phyloP scores from a whole-genome alignment of 768 basidiomycete species.

The Podaxis carcinomalis region DNA sequence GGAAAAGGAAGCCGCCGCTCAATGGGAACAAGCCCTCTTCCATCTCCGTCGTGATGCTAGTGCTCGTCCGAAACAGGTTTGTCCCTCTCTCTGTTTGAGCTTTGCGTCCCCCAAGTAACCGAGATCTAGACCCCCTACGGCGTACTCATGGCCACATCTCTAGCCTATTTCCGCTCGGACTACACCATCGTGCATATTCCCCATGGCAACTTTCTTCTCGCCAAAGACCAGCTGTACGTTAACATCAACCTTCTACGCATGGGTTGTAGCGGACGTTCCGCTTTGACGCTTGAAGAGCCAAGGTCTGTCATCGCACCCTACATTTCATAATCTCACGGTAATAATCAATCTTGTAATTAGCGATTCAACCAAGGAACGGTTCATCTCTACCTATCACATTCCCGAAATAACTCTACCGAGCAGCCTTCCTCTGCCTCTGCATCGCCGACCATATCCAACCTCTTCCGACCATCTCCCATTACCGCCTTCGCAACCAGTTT shows the following conservation, averaged over 20 bases:
- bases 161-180: slow-evolving; percentile 85
- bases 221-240: slow-evolving; percentile 65
- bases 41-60: slow-evolving; percentile 57
- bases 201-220: slow-evolving; percentile 58
- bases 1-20: slow-evolving; percentile 26
- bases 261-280: slow-evolving; percentile 75
- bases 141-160: slow-evolving; percentile 73
- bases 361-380: slow-evolving; percentile 77
- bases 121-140: slow-evolving; percentile 54
- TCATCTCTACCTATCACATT: slow-evolving; percentile 55
- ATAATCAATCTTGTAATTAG: slow-evolving; percentile 28
- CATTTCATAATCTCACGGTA: not conserved
- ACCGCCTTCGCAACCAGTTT: slow-evolving; percentile 16
- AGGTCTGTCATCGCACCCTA: slow-evolving; percentile 36
- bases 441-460: not conserved
- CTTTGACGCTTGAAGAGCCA: slow-evolving; percentile 74
- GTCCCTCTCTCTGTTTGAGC: slow-evolving; percentile 6
- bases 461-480: slow-evolving; percentile 41
- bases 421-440: slow-evolving; percentile 5
- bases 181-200: slow-evolving; percentile 82
- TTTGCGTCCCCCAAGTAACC: not conserved
- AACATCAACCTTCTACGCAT: slow-evolving; percentile 84
- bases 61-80: slow-evolving; percentile 67
- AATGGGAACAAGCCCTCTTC: slow-evolving; percentile 57
- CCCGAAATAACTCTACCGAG: slow-evolving; percentile 6